Evolutionary conservation across 306 rosid genomes (phyloP).

Genomic region (Lithocarpus polystachyus): DNA sequence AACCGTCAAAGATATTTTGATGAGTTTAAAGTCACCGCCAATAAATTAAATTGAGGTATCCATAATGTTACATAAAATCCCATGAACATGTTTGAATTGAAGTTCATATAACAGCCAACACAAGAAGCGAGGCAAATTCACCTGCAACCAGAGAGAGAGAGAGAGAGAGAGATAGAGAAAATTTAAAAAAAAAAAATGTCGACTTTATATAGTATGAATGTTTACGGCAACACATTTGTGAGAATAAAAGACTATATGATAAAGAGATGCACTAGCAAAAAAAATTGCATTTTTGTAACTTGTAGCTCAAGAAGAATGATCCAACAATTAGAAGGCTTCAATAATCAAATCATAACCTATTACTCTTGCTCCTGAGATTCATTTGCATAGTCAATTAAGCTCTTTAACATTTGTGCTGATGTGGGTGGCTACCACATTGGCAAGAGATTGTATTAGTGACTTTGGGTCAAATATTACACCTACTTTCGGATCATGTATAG

Average conservation of each 20-base stretch:
- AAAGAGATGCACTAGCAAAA: neutral
- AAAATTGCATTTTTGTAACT: neutral
- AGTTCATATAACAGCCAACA: neutral
- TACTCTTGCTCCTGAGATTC: conserved; percentile 15
- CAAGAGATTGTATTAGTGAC: conserved; percentile 66
- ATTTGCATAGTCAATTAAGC: conserved; percentile 21
- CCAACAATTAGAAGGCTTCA: conserved; percentile 9
- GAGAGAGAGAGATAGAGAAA: too few species aligned
- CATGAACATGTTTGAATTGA: neutral
- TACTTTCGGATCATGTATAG: conserved; percentile 65
- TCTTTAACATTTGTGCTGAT: conserved; percentile 27
- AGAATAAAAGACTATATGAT: neutral
- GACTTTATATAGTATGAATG: neutral
- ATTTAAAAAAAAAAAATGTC: neutral
- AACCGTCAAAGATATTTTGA: neutral
- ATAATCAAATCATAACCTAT: conserved; percentile 12
- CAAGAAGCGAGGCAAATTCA: neutral
- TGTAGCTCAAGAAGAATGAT: conserved; percentile 24
- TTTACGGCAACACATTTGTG: neutral
- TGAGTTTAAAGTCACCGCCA: neutral
- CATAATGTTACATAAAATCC: neutral
- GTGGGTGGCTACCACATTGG: conserved; percentile 46
- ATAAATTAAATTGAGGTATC: neutral
- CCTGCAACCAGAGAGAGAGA: conserved; percentile 4
- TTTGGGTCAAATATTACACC: conserved; percentile 74